phyloP scores from a whole-genome alignment of 169 alveolate genomes.

The Plasmodium inui region DNA sequence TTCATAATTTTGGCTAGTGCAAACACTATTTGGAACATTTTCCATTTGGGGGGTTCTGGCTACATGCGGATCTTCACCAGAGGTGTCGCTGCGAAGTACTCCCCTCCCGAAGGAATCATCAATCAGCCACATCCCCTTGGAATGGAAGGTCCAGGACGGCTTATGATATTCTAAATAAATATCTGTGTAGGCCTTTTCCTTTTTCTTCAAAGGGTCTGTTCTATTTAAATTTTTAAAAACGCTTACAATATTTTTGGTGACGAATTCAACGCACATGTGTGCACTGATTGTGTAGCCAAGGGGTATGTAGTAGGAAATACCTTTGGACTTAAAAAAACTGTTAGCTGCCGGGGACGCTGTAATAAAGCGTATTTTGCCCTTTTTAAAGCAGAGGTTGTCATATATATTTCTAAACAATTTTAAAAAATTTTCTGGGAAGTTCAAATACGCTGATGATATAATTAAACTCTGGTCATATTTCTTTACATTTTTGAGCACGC shows the following conservation, averaged over 20 bases:
- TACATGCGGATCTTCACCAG: background rate
- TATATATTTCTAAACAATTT: slow-evolving; percentile 75
- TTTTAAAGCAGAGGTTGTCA: slow-evolving; percentile 38
- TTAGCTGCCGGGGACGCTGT: slow-evolving; percentile 86
- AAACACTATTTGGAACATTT: background rate
- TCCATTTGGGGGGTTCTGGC: background rate
- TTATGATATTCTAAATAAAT: slow-evolving; percentile 66
- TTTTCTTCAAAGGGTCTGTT: slow-evolving; percentile 14
- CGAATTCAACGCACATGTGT: slow-evolving; percentile 47
- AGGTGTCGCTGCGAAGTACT: background rate
- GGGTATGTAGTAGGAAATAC: slow-evolving; percentile 61
- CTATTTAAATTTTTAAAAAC: slow-evolving; percentile 26
- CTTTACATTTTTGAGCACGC: slow-evolving; percentile 72
- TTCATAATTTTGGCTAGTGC: background rate
- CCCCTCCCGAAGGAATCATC: background rate
- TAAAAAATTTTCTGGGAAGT: slow-evolving; percentile 79
- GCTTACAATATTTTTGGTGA: slow-evolving; percentile 39
- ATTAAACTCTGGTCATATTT: slow-evolving; percentile 77
- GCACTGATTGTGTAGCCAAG: slow-evolving; percentile 48
- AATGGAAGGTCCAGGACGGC: slow-evolving; percentile 71
- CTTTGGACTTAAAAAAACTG: slow-evolving; percentile 78
- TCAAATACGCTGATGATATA: slow-evolving; percentile 84
- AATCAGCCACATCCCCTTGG: slow-evolving; percentile 74
- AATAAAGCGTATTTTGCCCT: slow-evolving; percentile 75
- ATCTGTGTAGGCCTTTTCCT: background rate